A percentile compares a stretch with the other conserved stretches of the same genome.
These are phyloP conservation scores for Podila epigama DNA, from an alignment of 192 early-diverging fungal species.

Conservation along the genomic window DNA sequence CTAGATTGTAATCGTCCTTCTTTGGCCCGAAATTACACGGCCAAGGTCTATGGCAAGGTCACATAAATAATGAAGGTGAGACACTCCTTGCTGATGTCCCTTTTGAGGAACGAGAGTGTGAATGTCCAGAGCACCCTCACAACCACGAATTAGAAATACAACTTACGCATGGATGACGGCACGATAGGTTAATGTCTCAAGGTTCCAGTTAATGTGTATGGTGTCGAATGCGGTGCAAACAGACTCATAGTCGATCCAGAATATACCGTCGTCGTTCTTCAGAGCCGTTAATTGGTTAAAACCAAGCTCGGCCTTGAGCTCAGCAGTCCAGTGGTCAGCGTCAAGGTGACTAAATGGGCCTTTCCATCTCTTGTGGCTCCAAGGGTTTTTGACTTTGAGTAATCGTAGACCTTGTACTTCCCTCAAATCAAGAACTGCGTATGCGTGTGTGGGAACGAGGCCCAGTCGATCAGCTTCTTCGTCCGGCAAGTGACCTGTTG, in stretches of 20 bases:
- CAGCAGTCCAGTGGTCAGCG: constrained; percentile 71
- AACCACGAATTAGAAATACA: background rate
- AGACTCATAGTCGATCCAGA: constrained; percentile 91
- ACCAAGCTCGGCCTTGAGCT: constrained; percentile 68
- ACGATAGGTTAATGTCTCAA: constrained; percentile 71
- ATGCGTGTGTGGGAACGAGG: constrained; percentile 89
- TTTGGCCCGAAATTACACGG: constrained; percentile 51
- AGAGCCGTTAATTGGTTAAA: constrained; percentile 75
- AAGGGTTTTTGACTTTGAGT: constrained; percentile 91
- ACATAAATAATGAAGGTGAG: constrained; percentile 19
- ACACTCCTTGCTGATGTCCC: too few relatives aligned
- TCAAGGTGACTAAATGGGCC: constrained; percentile 77
- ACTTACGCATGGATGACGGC: constrained; percentile 79
- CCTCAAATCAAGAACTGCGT: constrained; percentile 75
- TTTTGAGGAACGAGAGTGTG: background rate
- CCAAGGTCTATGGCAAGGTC: constrained; percentile 26
- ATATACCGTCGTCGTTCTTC: constrained; percentile 82
- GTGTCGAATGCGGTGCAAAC: constrained; percentile 82
- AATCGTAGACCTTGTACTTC: constrained; percentile 70
- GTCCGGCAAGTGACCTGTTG: constrained; percentile 80
- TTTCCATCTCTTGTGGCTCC: constrained; percentile 90
- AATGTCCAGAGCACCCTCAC: too few relatives aligned
- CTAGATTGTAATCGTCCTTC: constrained; percentile 65
- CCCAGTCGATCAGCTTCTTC: constrained; percentile 72
- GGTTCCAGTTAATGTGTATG: constrained; percentile 93